Evolutionary conservation across 2,329 filamentous ascomycete species (phyloP).

Genomic region (Pezicula neosporulosa): DNA sequence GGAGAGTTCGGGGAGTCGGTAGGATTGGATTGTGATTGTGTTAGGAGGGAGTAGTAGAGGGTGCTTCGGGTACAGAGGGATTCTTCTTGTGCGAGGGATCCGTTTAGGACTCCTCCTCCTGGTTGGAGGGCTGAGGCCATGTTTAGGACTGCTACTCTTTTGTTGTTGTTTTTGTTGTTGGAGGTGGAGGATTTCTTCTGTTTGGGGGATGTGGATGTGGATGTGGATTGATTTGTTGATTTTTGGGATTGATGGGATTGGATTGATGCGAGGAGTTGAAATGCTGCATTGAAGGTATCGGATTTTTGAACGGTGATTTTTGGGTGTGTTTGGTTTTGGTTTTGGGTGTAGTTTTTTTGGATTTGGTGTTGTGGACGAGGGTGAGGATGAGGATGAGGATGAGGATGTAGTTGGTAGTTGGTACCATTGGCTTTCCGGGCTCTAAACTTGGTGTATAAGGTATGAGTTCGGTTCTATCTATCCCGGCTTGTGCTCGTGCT

Average conservation of each 20-base stretch:
- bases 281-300: constrained; percentile 56
- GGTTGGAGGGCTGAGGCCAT: constrained; percentile 55
- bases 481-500: constrained; percentile 7
- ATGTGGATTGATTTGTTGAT: constrained; percentile 1
- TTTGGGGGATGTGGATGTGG: too few species aligned
- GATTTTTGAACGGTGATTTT: constrained; percentile 49
- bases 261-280: constrained; percentile 29
- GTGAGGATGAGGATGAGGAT: neutral
- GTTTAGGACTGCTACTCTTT: constrained; percentile 58
- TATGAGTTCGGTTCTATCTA: constrained; percentile 14
- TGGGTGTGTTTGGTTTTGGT: too few species aligned
- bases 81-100: constrained; percentile 66
- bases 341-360: too few species aligned
- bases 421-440: neutral
- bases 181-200: too few species aligned
- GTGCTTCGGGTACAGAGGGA: constrained; percentile 62
- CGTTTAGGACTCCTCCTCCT: constrained; percentile 63
- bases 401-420: neutral
- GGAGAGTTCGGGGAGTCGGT: constrained; percentile 27
- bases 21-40: too few species aligned
- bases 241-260: constrained; percentile 12
- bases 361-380: neutral
- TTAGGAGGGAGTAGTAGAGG: constrained; percentile 38
- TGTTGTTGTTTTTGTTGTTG: constrained; percentile 19
- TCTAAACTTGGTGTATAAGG: constrained; percentile 5